Evolutionary conservation across 768 basidiomycete species (phyloP).

Genomic region (Suillus fuscotomentosus): DNA sequence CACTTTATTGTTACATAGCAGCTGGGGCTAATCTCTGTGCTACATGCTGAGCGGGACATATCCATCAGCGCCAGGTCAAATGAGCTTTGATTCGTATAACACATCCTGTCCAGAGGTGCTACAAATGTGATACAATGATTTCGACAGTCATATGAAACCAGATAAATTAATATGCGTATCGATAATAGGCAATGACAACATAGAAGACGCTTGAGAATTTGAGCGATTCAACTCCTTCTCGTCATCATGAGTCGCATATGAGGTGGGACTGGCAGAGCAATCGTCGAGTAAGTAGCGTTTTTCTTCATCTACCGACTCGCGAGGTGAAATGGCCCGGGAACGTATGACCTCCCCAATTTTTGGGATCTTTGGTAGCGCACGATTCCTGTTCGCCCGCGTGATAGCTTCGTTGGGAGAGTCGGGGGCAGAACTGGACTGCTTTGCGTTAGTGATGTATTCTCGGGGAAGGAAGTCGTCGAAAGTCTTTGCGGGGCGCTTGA

Average conservation of each 20-base stretch:
- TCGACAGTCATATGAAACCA: background rate
- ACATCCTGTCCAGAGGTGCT: background rate
- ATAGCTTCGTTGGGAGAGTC: conserved; percentile 18
- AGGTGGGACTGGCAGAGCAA: background rate
- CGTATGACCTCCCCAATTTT: conserved; percentile 31
- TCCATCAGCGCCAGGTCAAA: background rate
- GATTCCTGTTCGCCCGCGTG: conserved; percentile 31
- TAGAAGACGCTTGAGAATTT: conserved; percentile 26
- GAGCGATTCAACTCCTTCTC: conserved; percentile 14
- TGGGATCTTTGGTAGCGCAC: conserved; percentile 40
- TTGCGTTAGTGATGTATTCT: conserved; percentile 40
- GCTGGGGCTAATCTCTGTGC: background rate
- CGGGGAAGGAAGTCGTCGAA: conserved; percentile 50
- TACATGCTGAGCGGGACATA: background rate
- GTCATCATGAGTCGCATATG: conserved; percentile 11
- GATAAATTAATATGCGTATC: background rate
- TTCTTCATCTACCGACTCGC: conserved; percentile 17
- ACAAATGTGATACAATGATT: background rate
- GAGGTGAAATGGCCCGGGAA: conserved; percentile 17
- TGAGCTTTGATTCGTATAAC: background rate
- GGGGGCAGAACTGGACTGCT: conserved; percentile 7
- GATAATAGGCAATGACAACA: background rate
- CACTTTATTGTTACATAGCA: background rate
- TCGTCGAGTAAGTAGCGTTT: conserved; percentile 21
- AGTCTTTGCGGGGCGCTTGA: conserved; percentile 28